These are phyloP conservation scores for Carex littledalei DNA, from an alignment of 176 grass and related monocot genomes.

Conservation along the genomic window DNA sequence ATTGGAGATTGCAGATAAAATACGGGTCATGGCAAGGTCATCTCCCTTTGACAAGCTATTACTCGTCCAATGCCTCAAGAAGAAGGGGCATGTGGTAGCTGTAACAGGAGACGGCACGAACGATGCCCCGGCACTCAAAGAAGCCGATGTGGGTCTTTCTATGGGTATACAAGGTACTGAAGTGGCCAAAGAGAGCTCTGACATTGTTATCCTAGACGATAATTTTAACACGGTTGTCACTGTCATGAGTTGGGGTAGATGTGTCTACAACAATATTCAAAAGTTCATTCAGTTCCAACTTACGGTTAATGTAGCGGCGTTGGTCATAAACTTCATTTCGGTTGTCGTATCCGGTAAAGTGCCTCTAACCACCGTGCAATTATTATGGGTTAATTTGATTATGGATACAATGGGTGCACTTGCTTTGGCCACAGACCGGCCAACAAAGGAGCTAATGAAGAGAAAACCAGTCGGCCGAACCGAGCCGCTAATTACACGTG, in stretches of 20 bases:
- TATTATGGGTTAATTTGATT: conserved; percentile 81
- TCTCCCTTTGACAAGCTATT: conserved; percentile 57
- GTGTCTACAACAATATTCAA: conserved; percentile 79
- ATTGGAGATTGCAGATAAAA: conserved; percentile 39
- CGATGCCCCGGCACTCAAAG: conserved; percentile 76
- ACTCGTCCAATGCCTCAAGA: conserved; percentile 69
- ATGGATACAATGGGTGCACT: conserved; percentile 88
- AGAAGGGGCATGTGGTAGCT: conserved; percentile 70
- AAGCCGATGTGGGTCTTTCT: conserved; percentile 67
- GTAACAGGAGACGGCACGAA: conserved; percentile 78
- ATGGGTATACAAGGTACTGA: conserved; percentile 92
- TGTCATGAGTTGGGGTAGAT: conserved; percentile 65
- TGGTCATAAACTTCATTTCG: conserved; percentile 54
- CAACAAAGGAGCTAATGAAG: conserved; percentile 48
- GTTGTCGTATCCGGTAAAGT: conserved; percentile 34
- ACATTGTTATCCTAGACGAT: conserved; percentile 75
- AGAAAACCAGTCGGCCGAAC: conserved; percentile 44
- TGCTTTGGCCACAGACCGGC: conserved; percentile 50
- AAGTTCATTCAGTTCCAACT: conserved; percentile 93
- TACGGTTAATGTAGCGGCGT: conserved; percentile 60
- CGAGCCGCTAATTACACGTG: conserved; percentile 70
- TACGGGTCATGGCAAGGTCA: conserved; percentile 60
- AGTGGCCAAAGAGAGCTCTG: conserved; percentile 83
- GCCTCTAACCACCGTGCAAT: conserved; percentile 58
- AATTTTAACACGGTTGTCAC: conserved; percentile 77